phyloP scores from a whole-genome alignment of 2,329 filamentous ascomycete species.

The Blumeria graminis region DNA sequence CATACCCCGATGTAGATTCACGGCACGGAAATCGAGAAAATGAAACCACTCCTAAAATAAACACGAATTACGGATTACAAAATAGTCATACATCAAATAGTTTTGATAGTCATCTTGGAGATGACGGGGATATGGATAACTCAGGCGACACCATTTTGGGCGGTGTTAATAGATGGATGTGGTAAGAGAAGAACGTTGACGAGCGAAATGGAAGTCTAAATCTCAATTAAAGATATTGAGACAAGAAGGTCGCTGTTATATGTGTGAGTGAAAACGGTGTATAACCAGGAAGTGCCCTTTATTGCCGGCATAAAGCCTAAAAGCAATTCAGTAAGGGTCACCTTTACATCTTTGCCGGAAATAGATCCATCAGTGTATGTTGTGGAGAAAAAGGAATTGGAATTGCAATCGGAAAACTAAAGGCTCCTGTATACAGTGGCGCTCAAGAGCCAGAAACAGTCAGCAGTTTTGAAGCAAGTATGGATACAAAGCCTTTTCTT shows the following conservation, averaged over 20 bases:
- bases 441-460: not conserved
- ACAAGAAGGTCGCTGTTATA: not conserved
- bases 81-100: too few relatives aligned
- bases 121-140: too few relatives aligned
- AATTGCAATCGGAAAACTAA: not conserved
- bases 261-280: not conserved
- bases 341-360: not conserved
- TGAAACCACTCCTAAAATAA: too few relatives aligned
- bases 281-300: not conserved
- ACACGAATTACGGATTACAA: too few relatives aligned
- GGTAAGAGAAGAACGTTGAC: too few relatives aligned
- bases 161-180: not conserved
- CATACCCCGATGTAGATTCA: too few relatives aligned
- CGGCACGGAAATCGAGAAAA: too few relatives aligned
- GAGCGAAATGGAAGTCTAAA: not conserved
- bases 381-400: not conserved
- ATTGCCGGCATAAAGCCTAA: not conserved
- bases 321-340: not conserved
- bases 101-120: too few relatives aligned
- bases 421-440: not conserved
- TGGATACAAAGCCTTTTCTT: not conserved
- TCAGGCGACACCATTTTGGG: not conserved
- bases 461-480: too few relatives aligned
- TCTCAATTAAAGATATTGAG: not conserved
- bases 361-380: not conserved